Base-by-base conservation (phyloP, 495 filamentous ascomycete genomes). In the Rhypophila decipiens region DNA sequence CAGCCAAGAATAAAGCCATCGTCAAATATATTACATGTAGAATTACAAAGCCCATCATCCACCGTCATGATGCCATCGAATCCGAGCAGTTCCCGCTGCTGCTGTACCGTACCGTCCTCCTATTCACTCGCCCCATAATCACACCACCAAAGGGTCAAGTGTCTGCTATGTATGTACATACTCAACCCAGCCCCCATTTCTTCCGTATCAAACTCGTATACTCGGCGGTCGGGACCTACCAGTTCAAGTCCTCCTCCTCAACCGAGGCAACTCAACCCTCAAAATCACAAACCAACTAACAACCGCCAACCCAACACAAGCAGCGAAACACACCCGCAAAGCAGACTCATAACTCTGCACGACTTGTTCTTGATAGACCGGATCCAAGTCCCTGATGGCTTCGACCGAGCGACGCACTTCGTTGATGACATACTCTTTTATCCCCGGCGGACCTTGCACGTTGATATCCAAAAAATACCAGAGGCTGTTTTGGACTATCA, bases 401-500 rank as follows among this genome's bases (percentile, higher is more conserved):
- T 69, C 65, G 12, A 75, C 72, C 27, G 63, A 68, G 47, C 61
- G 55, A 24, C 72, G 54, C 2, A 71, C 69, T 23, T 40, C 43
- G 37, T 54, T 61, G 22, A 73, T 56, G 12, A 75, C 52, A 1
- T 44, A 42, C 11, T 52, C 50, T 60, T 64, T 64, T 11, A 77
- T 65, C 0, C 69, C 64, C 1, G 77, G 80, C 0, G 67, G 73
- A 1, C 34, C 44, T 15, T 15, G 18, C 2, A 90, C 79, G 34
- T 74, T 69, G 36, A 62, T 49, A 0, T 79, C 64, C 1, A 91
- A 68, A 42, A 80, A 79, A 10, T 69, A 74, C 19, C 75, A 53
- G 24, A 91, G 70, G 2, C 74, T 70, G 59, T 90, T 90, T 63
- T 91, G 87, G 49, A 91, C 71, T 20, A 90, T 78, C 54, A 88